Evolutionary conservation across 352 stramenopile genomes (phyloP), one percentile per base, ranked within the genome.

Genomic region (Thalassiosira mediterranea): DNA sequence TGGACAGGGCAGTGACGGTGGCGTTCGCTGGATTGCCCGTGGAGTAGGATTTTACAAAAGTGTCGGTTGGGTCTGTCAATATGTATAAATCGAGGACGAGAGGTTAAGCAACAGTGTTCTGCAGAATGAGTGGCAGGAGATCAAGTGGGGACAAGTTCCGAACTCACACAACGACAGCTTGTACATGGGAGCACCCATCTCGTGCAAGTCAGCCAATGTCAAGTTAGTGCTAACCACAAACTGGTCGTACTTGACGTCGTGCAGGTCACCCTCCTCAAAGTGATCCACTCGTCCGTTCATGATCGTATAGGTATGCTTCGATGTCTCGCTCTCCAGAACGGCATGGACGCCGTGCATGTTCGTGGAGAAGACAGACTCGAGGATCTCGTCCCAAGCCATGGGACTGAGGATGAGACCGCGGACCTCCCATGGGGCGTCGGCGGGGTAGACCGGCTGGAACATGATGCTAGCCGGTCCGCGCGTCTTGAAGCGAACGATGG

Each of bases 381-480:
- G 62, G 0, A 80, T 62, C 42, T 84, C 75, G 53, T 78, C 66
- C 77, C 72, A 86, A 38, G 67, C 53, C 31, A 83, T 67, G 15
- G 69, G 52, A 21, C 29, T 74, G 15, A 75, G 34, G 31, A 79
- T 31, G 34, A 65, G 31, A 10, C 62, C 57, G 37, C 7, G 32
- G 13, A 69, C 32, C 19, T 70, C 49, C 57, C 46, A 62, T 34
- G 49, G 52, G 42, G 72, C 23, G 37, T 79, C 53, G 1, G 40
- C 57, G 21, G 79, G 74, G 59, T 64, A 81, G 11, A 89, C 83
- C 15, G 77, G 77, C 25, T 83, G 34, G 37, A 81, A 68, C 21
- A 89, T 71, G 31, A 86, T 46, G 1, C 61, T 44, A 15, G 54
- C 38, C 25, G 61, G 62, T 1, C 48, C 49, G 28, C 44, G 48